A percentile compares a stretch with the other conserved stretches of the same genome.
phyloP scores from a whole-genome alignment of 441 rosid genomes.

The Rhodomyrtus psidioides region DNA sequence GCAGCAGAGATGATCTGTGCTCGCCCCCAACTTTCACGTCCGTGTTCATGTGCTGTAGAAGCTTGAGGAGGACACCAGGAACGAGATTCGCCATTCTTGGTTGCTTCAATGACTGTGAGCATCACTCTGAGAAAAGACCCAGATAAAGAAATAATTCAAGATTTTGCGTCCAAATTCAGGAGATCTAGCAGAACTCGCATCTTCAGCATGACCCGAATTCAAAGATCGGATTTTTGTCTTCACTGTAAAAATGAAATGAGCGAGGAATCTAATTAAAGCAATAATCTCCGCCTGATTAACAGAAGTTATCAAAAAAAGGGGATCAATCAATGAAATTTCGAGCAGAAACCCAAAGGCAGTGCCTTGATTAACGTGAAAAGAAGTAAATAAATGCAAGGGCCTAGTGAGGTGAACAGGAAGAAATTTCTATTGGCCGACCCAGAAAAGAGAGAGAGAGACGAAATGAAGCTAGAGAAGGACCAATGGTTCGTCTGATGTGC shows the following conservation, averaged over 20 bases:
- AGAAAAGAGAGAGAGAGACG: background rate
- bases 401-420: background rate
- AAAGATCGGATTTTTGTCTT: background rate
- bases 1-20: constrained; percentile 82
- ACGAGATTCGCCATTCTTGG: constrained; percentile 76
- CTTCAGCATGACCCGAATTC: constrained; percentile 5
- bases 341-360: background rate
- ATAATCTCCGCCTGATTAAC: background rate
- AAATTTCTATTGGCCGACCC: background rate
- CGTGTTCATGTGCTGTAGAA: constrained; percentile 88
- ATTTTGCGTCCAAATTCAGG: background rate
- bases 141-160: constrained; percentile 2
- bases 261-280: background rate
- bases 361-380: background rate
- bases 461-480: background rate
- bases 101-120: constrained; percentile 14
- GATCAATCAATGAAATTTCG: background rate
- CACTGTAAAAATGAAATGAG: background rate
- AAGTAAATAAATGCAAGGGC: background rate
- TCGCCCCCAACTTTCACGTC: constrained; percentile 94
- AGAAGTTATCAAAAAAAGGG: background rate
- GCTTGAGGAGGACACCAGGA: constrained; percentile 94
- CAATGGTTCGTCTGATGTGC: background rate
- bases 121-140: constrained; percentile 24
- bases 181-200: constrained; percentile 3